phyloP scores from a whole-genome alignment of 176 grass and related monocot genomes.

The Avena insularis region DNA sequence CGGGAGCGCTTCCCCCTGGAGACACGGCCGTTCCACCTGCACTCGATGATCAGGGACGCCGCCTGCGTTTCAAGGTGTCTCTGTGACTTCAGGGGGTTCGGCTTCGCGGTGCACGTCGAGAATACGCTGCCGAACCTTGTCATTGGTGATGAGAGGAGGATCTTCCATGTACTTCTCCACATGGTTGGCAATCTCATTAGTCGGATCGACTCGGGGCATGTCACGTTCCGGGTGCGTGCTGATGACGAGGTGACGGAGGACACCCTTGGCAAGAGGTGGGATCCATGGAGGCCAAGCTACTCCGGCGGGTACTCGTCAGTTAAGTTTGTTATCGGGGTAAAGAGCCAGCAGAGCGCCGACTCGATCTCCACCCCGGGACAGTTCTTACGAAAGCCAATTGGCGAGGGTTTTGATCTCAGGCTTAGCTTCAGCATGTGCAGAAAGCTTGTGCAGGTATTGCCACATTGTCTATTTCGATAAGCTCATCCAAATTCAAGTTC shows the following conservation, averaged over 20 bases:
- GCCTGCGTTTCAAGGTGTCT: constrained; percentile 52
- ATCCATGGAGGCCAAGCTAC: constrained; percentile 63
- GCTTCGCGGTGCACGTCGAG: constrained; percentile 53
- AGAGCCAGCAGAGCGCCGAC: constrained; percentile 36
- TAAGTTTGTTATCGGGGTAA: constrained; percentile 70
- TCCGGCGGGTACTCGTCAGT: constrained; percentile 50
- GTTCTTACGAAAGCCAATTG: constrained; percentile 35
- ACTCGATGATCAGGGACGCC: constrained; percentile 60
- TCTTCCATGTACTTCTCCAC: constrained; percentile 81
- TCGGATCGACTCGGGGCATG: constrained; percentile 37
- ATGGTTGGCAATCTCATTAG: constrained; percentile 70
- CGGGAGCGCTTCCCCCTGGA: constrained; percentile 59
- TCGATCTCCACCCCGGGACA: constrained; percentile 4
- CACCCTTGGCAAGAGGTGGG: constrained; percentile 53
- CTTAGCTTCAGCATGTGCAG: constrained; percentile 87
- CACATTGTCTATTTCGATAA: neutral
- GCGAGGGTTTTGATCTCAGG: constrained; percentile 63
- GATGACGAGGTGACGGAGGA: constrained; percentile 47
- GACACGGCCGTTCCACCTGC: constrained; percentile 49
- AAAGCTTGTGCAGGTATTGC: constrained; percentile 78
- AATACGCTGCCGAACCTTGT: constrained; percentile 58
- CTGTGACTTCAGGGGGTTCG: constrained; percentile 59
- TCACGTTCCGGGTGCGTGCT: constrained; percentile 54
- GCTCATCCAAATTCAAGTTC: neutral
- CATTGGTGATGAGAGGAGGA: constrained; percentile 69